Evolutionary conservation across 2,329 filamentous ascomycete species (phyloP), one percentile per base, ranked within the genome.

Genomic region (Tolypocladium amazonense): DNA sequence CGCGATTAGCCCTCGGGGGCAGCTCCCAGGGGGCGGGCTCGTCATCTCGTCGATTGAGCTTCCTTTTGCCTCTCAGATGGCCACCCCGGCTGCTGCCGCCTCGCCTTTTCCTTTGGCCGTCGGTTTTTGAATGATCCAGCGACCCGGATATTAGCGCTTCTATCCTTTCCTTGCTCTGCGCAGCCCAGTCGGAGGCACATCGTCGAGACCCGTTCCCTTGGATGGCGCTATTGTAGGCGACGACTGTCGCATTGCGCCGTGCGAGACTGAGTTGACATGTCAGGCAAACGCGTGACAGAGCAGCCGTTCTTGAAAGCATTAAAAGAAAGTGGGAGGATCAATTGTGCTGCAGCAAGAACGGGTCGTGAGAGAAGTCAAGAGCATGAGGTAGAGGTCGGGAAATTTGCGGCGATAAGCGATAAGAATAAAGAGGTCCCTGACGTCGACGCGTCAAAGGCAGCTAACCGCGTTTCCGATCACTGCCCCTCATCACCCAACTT

Each of bases 251-350:
- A 41, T 60, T 65, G 63, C 65, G 66, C 55, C 64, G 67, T 3
- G 64, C 58, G 23, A 75, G 59, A 59, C 70, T 66, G 27, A 66
- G 64, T 52, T 70, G 70, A 62, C 74, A 76, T 66, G 66, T 66
- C 55, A 69, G 64, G 62, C 72, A 74, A 39, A 74, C 65, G 43
- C 68, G 71, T 68, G 71, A 68, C 62, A 69, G 65, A 57, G 67
- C 64, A 11, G 61, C 65, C 60, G 69, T 69, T 63, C 70, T 71
- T 25, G 72, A 70, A 63, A 76, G 66, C 75, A 77, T 77, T 61
- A 66, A 65, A 56, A 58, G 47, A 50, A 35, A 50, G 58, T 37
- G 33, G 56, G n/a, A 47, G 25, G 41, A 37, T 38, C 30, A 35
- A 18, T 14, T 50, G n/a, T 37, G 41, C 35, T 58, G 57, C 38